Evolutionary conservation across 306 rosid species (phyloP), one percentile per base, ranked within the genome.

Genomic region (Canavalia ensiformis): DNA sequence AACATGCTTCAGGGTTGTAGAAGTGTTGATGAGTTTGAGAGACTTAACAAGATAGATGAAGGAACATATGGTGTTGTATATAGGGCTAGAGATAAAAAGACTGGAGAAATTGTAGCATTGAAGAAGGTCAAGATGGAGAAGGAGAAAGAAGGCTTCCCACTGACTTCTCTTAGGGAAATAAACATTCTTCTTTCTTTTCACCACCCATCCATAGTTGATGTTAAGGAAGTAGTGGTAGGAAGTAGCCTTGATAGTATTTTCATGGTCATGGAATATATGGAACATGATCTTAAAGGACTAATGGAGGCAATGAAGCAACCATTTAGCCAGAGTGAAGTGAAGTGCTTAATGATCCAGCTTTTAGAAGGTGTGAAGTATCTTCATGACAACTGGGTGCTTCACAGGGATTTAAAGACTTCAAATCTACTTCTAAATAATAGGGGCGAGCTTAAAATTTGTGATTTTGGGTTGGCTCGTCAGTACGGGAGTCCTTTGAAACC

Each of bases 231-330:
- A 72, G 99, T 96, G 67, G 97, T 96, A 77, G 99, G 99, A 52
- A 93, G 95, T 89, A 94, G 92, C 85, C 97, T 96, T 29, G 99
- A 96, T 88, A 96, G 99, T 79, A 96, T 96, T 81, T 96, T 96
- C 89, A 96, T 96, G 99, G 99, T 90, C 80, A 96, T 96, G 99
- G 99, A 96, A 78, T 96, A 96, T 88, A 96, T 96, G 99, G 99
- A 96, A 79, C 99, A 96, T 86, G 99, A 96, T 80, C 97, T 96
- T 45, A 96, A 94, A 88, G 99, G 86, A 62, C 87, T 96, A 59
- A 96, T 94, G 99, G 99, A 96, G 88, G 85, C 99, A 77, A 96
- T 93, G 91, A 96, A 88, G 86, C 98, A 96, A 80, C 98, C 99
- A 33, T 96, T 86, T 79, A 96, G 99, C 86, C 99, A 94, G 87